Evolutionary conservation across 805 yeast species (phyloP).

Genomic region (Spathaspora hagerdaliae): DNA sequence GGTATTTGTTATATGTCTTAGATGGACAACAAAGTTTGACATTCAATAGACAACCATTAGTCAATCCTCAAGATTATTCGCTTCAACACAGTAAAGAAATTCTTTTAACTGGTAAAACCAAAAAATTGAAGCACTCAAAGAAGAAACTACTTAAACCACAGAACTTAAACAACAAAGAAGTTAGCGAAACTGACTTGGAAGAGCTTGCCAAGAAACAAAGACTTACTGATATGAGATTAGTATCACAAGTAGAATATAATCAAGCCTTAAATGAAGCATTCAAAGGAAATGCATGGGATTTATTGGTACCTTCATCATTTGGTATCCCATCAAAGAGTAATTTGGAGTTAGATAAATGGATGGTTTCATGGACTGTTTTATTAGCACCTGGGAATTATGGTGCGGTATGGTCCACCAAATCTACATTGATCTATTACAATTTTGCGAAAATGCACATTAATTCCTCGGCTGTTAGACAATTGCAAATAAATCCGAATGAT

Average conservation of each 20-base stretch:
- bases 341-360: constrained; percentile 69
- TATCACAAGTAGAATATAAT: constrained; percentile 66
- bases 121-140: not conserved
- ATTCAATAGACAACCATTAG: constrained; percentile 52
- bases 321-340: constrained; percentile 69
- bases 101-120: constrained; percentile 21
- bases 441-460: constrained; percentile 75
- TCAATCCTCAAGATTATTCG: constrained; percentile 44
- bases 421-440: constrained; percentile 65
- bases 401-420: constrained; percentile 62
- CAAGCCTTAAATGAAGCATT: constrained; percentile 59
- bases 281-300: constrained; percentile 56
- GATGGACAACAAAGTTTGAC: constrained; percentile 70
- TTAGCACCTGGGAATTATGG: constrained; percentile 56
- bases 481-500: constrained; percentile 28
- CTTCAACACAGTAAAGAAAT: constrained; percentile 40
- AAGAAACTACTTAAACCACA: constrained; percentile 1
- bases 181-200: not conserved
- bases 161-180: not conserved
- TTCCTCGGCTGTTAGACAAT: constrained; percentile 44
- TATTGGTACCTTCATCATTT: constrained; percentile 54
- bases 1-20: constrained; percentile 62
- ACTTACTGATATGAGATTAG: constrained; percentile 51
- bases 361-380: constrained; percentile 75
- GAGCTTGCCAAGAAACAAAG: constrained; percentile 7